Evolutionary conservation across 2,329 filamentous ascomycete species (phyloP).

Genomic region (Diplodia mutila): DNA sequence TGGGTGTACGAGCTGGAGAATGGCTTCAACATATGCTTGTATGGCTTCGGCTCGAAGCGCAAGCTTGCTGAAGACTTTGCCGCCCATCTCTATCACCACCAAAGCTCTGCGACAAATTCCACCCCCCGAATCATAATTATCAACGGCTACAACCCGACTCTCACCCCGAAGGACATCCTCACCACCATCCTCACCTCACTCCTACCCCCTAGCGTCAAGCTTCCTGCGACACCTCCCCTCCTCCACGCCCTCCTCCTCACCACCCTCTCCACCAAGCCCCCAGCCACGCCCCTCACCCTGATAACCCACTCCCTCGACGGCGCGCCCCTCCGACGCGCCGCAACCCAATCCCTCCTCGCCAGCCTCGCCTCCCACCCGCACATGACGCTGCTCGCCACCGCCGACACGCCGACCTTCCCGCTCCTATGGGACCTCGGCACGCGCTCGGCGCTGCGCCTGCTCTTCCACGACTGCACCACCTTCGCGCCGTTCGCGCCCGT

Average conservation of each 20-base stretch:
- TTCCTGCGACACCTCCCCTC: conserved; percentile 67
- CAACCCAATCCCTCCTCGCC: conserved; percentile 73
- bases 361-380: conserved; percentile 74
- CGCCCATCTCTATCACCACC: conserved; percentile 63
- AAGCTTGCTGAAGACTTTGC: conserved; percentile 75
- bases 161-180: conserved; percentile 71
- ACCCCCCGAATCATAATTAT: conserved; percentile 73
- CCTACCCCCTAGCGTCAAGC: conserved; percentile 53
- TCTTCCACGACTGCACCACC: conserved; percentile 94
- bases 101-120: conserved; percentile 36
- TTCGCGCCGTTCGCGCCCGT: conserved; percentile 68
- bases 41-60: conserved; percentile 90
- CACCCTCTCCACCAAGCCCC: conserved; percentile 56
- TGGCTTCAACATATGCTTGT: conserved; percentile 86
- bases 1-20: conserved; percentile 90
- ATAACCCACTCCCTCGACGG: conserved; percentile 89
- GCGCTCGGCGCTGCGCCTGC: conserved; percentile 80
- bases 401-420: conserved; percentile 84
- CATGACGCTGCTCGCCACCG: conserved; percentile 76
- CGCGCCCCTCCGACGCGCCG: conserved; percentile 70
- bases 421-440: conserved; percentile 87
- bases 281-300: conserved; percentile 34
- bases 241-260: conserved; percentile 70
- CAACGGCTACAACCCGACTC: conserved; percentile 77
- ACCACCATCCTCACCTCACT: conserved; percentile 69